phyloP scores from a whole-genome alignment of 129 eudicot species.

The Erigeron canadensis region DNA sequence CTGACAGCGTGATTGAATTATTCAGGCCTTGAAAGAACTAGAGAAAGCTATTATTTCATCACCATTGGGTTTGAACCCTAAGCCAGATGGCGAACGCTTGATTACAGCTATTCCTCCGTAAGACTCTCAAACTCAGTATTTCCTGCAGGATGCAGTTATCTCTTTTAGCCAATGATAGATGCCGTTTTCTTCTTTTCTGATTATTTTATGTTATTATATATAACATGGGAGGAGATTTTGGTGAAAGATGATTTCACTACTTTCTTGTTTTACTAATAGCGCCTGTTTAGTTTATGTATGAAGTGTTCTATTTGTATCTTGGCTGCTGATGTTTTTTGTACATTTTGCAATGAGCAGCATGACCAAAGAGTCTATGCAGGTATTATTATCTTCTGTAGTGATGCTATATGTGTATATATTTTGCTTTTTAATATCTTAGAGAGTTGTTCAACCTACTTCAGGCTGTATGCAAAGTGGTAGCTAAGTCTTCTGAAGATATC shows the following conservation, averaged over 20 bases:
- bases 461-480: conserved; percentile 90
- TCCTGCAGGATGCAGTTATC: background rate
- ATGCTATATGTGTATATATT: background rate
- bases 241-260: background rate
- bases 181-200: background rate
- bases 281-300: background rate
- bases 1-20: conserved; percentile 20
- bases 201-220: background rate
- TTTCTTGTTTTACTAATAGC: background rate
- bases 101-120: conserved; percentile 89
- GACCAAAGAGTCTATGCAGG: conserved; percentile 94
- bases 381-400: conserved; percentile 24
- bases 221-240: background rate
- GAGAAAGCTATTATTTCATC: conserved; percentile 87
- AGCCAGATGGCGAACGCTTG: conserved; percentile 60
- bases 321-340: conserved; percentile 16
- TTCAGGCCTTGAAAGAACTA: conserved; percentile 77
- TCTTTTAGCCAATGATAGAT: background rate
- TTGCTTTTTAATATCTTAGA: conserved; percentile 14
- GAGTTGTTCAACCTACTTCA: conserved; percentile 26
- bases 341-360: conserved; percentile 48
- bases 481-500: conserved; percentile 87
- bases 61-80: conserved; percentile 94
- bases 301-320: conserved; percentile 12
- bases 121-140: conserved; percentile 29